Conservation (phyloP, 78 protist genomes). For the Dictyostelium intermedium region DNA sequence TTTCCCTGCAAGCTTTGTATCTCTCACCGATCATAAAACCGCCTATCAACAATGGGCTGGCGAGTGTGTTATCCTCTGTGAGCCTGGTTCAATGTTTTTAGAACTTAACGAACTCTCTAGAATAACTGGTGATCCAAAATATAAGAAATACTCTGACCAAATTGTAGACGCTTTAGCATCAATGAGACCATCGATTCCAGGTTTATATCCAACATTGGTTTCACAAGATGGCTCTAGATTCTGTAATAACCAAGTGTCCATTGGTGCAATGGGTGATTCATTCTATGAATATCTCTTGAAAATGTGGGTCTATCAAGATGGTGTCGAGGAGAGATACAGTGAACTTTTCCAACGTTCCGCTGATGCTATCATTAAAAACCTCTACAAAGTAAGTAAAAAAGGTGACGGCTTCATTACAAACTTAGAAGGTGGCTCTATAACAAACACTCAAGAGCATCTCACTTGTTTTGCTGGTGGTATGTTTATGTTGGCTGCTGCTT, state of each 20-base stretch:
- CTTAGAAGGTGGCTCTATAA: not conserved
- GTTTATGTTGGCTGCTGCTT: conserved; percentile 89
- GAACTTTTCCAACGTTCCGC: conserved; percentile 69
- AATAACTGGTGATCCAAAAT: conserved; percentile 69
- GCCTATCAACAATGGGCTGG: conserved; percentile 26
- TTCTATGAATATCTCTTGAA: conserved; percentile 86
- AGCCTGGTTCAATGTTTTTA: conserved; percentile 90
- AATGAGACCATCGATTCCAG: not conserved
- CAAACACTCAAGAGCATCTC: conserved; percentile 89
- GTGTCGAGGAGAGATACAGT: conserved; percentile 7
- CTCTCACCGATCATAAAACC: not conserved
- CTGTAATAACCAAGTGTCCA: conserved; percentile 1
- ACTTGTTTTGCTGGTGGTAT: conserved; percentile 96
- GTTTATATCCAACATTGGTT: conserved; percentile 17
- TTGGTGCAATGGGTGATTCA: conserved; percentile 90
- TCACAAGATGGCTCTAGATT: not conserved
- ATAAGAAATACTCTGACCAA: not conserved
- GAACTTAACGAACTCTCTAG: conserved; percentile 85
- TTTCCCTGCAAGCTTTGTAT: conserved; percentile 33
- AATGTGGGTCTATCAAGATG: conserved; percentile 62
- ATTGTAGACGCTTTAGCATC: not conserved
- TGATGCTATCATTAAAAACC: conserved; percentile 2
- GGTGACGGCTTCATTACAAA: conserved; percentile 51
- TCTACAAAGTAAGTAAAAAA: conserved; percentile 2
- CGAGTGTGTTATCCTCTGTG: conserved; percentile 80